phyloP scores from a whole-genome alignment of 2,329 filamentous ascomycete species.

The Pezizomycotina sp. region DNA sequence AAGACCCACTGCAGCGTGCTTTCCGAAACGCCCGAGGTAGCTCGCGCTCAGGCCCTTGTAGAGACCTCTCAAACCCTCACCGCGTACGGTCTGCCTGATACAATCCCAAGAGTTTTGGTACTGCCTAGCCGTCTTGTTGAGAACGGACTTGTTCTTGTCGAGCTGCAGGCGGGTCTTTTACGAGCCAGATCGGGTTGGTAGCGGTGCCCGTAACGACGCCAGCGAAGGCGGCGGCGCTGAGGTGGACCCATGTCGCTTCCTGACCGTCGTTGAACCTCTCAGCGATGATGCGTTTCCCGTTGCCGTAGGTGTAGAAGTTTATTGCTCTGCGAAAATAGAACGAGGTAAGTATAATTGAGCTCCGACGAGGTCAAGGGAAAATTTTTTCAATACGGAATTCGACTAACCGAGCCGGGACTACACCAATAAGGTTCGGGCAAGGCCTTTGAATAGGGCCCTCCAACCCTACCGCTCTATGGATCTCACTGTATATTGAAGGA shows the following conservation, averaged over 20 bases:
- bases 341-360: neutral
- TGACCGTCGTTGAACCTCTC: conserved; percentile 54
- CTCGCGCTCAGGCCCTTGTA: conserved; percentile 85
- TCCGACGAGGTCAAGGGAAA: neutral
- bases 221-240: conserved; percentile 57
- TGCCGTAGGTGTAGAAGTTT: conserved; percentile 88
- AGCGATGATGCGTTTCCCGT: conserved; percentile 68
- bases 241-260: conserved; percentile 59
- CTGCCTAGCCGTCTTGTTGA: conserved; percentile 41
- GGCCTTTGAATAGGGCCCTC: conserved; percentile 78
- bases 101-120: conserved; percentile 86
- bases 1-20: conserved; percentile 85
- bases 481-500: conserved; percentile 16
- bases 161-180: conserved; percentile 87
- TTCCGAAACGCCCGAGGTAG: conserved; percentile 79
- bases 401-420: conserved; percentile 55
- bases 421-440: conserved; percentile 77
- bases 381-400: neutral
- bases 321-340: conserved; percentile 39
- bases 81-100: conserved; percentile 59
- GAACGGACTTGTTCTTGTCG: conserved; percentile 60
- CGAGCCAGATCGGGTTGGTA: conserved; percentile 91
- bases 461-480: conserved; percentile 68
- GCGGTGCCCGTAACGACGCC: conserved; percentile 76
- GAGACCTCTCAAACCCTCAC: conserved; percentile 65